These are phyloP conservation scores for Tetracladium setigerum DNA, from an alignment of 495 filamentous ascomycete genomes.

Conservation along the genomic window DNA sequence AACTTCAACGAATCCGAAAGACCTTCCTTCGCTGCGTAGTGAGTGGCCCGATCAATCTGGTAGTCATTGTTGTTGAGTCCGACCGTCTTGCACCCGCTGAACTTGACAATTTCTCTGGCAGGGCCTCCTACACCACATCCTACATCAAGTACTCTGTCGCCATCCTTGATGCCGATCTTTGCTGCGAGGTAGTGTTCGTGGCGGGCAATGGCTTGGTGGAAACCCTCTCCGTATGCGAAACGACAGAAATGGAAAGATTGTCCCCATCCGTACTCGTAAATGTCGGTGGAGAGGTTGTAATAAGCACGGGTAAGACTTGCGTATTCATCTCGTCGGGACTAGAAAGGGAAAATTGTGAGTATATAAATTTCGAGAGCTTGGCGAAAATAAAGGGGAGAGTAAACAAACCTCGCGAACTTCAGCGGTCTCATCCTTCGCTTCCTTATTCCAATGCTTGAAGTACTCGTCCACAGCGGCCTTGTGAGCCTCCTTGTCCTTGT, in stretches of 20 bases:
- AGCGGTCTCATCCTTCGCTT: constrained; percentile 71
- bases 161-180: constrained; percentile 75
- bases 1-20: constrained; percentile 77
- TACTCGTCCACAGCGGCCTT: constrained; percentile 92
- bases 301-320: constrained; percentile 86
- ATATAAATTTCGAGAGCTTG: no score
- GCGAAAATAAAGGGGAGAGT: not conserved
- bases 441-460: constrained; percentile 99
- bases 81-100: constrained; percentile 81
- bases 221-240: constrained; percentile 80
- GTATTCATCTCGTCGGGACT: constrained; percentile 84
- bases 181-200: constrained; percentile 98
- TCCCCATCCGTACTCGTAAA: constrained; percentile 97
- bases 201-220: constrained; percentile 88
- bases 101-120: constrained; percentile 95
- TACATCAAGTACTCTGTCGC: constrained; percentile 90
- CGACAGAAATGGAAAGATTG: constrained; percentile 97
- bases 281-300: constrained; percentile 95
- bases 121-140: constrained; percentile 97
- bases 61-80: constrained; percentile 99
- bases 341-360: constrained; percentile 13
- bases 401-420: constrained; percentile 63
- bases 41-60: constrained; percentile 90
- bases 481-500: constrained; percentile 76
- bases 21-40: constrained; percentile 75